These are phyloP conservation scores for Actinomortierella wolfii DNA, from an alignment of 371 early-diverging fungal genomes.

Conservation along the genomic window DNA sequence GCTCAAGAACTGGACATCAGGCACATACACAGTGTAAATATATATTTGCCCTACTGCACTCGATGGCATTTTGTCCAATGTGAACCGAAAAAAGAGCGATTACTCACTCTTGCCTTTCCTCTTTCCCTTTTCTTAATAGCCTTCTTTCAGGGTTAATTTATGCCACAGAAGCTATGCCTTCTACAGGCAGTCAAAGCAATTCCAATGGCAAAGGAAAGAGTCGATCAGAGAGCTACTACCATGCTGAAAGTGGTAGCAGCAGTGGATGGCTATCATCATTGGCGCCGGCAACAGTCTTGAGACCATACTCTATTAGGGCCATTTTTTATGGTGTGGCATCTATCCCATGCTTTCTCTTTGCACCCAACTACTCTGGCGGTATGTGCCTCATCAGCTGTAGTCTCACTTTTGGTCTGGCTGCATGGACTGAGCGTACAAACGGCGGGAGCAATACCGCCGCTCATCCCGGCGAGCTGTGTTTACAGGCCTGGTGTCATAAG, in stretches of 20 bases:
- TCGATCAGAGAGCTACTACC: too few relatives aligned
- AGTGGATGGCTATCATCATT: too few relatives aligned
- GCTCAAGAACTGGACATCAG: slow-evolving; percentile 14
- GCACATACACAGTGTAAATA: slow-evolving; percentile 25
- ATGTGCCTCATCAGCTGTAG: slow-evolving; percentile 23
- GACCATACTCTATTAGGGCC: slow-evolving; percentile 12
- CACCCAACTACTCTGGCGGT: slow-evolving; percentile 29
- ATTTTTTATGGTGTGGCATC: slow-evolving; percentile 20
- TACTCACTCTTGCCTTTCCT: not conserved
- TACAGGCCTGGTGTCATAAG: too few relatives aligned
- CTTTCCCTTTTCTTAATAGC: not conserved
- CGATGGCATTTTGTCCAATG: too few relatives aligned
- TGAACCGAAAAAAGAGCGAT: not conserved
- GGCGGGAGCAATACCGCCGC: too few relatives aligned
- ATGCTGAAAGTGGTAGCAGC: too few relatives aligned
- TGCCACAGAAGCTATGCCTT: too few relatives aligned
- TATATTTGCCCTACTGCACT: not conserved
- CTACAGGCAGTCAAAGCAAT: too few relatives aligned
- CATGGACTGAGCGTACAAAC: not conserved
- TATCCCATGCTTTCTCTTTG: slow-evolving; percentile 22
- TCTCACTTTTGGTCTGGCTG: slow-evolving; percentile 24
- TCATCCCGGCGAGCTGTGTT: too few relatives aligned
- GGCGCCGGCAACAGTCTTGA: slow-evolving; percentile 3
- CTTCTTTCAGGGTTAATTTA: too few relatives aligned
- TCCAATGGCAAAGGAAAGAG: too few relatives aligned